Evolutionary conservation across 2,329 filamentous ascomycete genomes (phyloP).

Genomic region (Colletotrichum lini): DNA sequence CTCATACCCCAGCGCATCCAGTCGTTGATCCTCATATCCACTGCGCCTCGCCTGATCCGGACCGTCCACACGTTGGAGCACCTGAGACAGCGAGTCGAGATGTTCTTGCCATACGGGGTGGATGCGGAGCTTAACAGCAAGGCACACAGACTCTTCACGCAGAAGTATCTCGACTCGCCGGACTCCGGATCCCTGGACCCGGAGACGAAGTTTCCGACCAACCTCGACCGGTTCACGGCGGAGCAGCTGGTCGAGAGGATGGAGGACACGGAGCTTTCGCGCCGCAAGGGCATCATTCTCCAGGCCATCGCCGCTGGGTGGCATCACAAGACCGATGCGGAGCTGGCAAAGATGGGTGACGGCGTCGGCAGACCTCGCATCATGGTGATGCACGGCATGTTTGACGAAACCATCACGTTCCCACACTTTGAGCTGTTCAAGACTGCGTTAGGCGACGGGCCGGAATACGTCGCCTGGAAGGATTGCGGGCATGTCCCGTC

Average conservation of each 20-base stretch:
- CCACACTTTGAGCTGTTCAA: slow-evolving; percentile 25
- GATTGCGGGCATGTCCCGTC: slow-evolving; percentile 16
- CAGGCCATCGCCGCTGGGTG: slow-evolving; percentile 31
- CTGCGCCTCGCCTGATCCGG: slow-evolving; percentile 27
- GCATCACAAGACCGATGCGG: slow-evolving; percentile 27
- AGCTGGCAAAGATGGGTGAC: slow-evolving; percentile 19
- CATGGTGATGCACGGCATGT: slow-evolving; percentile 28
- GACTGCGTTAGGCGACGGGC: slow-evolving; percentile 22
- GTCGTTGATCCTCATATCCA: slow-evolving; percentile 25
- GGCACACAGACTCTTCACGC: slow-evolving; percentile 25
- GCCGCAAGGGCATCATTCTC: slow-evolving; percentile 22
- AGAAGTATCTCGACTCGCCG: slow-evolving; percentile 3
- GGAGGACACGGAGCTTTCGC: slow-evolving; percentile 6
- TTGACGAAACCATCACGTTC: slow-evolving; percentile 26
- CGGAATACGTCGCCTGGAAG: slow-evolving; percentile 26
- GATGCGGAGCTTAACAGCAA: slow-evolving; percentile 24
- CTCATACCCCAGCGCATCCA: slow-evolving; percentile 47
- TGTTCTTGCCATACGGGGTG: slow-evolving; percentile 19
- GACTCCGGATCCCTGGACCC: slow-evolving; percentile 26
- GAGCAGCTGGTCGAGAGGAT: slow-evolving; percentile 24
- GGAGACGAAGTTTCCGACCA: slow-evolving; percentile 15
- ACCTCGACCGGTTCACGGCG: slow-evolving; percentile 30
- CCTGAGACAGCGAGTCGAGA: slow-evolving; percentile 12
- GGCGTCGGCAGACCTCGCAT: slow-evolving; percentile 18
- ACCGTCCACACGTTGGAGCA: slow-evolving; percentile 19